phyloP scores from a whole-genome alignment of 1,284 basidiomycete species.

The Inonotus obliquus region DNA sequence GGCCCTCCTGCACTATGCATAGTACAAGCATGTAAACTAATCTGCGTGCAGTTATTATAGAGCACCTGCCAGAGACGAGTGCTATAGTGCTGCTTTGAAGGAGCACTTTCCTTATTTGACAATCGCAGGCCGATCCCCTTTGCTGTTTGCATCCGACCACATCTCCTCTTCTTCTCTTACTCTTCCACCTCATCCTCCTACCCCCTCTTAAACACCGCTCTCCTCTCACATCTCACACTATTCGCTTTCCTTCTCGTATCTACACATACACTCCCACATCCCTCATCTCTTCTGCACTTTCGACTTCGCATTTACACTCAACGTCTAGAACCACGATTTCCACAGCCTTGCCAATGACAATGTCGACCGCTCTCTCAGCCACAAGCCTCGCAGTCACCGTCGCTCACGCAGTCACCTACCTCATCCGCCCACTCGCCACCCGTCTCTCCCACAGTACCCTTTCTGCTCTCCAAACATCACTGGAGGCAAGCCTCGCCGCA shows the following conservation, averaged over 20 bases:
- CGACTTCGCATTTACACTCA: conserved; percentile 14
- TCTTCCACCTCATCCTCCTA: not conserved
- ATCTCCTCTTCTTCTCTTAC: not conserved
- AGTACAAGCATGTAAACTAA: not conserved
- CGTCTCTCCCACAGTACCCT: conserved; percentile 43
- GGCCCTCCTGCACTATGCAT: not conserved
- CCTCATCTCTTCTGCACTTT: not conserved
- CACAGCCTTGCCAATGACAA: conserved; percentile 6
- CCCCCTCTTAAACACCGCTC: conserved; percentile 7
- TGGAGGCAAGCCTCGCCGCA: conserved; percentile 65
- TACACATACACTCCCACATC: conserved; percentile 6
- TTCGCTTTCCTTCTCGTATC: conserved; percentile 11
- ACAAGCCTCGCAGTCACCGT: conserved; percentile 59
- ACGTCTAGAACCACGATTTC: conserved; percentile 20
- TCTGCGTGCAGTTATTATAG: conserved; percentile 10
- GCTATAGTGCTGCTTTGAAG: not conserved
- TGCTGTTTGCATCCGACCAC: conserved; percentile 19
- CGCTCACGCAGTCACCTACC: conserved; percentile 64
- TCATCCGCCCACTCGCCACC: conserved; percentile 57
- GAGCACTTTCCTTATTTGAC: conserved; percentile 24
- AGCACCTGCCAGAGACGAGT: not conserved
- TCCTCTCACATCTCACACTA: not conserved
- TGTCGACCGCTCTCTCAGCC: conserved; percentile 33
- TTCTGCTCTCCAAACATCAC: conserved; percentile 60
- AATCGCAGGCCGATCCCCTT: conserved; percentile 67